Base-by-base conservation (phyloP, 352 stramenopile genomes). In the Globisporangium camurandrum region DNA sequence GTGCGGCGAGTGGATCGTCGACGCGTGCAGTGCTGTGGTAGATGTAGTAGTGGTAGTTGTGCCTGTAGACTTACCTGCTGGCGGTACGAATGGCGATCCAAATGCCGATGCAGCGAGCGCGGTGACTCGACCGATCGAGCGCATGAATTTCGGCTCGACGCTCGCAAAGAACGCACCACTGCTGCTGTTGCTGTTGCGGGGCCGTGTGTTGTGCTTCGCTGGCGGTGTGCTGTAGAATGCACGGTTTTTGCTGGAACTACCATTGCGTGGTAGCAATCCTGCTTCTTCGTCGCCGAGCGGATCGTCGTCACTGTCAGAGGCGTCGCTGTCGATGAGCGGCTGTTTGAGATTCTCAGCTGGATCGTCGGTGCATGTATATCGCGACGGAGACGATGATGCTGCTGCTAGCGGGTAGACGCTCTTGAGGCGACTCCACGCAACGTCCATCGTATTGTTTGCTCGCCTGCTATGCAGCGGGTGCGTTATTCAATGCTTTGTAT, bases 291-390 rank as follows among this genome's bases (percentile, higher is more conserved):
- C 41, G n/a, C 12, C 14, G 3, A 52, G 46, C 34, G 31, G 12
- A 22, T 61, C 52, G 37, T 61, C 44, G 31, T 62, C 39, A 3
- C 19, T 26, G 40, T 60, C 53, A 20, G 53, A 28, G 12, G 31
- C 26, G 11, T 46, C 20, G n/a, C 52, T 49, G 30, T 34, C 30
- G 54, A 75, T 67, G 12, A 75, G 57, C 45, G 66, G 66, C 57
- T 72, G 62, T 41, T 63, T 62, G 49, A 75, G 60, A 37, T 61
- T 62, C 49, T 61, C 55, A 10, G 57, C 55, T 11, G 67, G 62
- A 44, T 75, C 59, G 41, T 72, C 62, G 47, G 34, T 42, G 20
- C 59, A 23, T 24, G 53, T 53, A 34, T 60, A 71, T 19, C 59
- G 61, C 33, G 57, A 62, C 14, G 50, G 39, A n/a, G n/a, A n/a